Evolutionary conservation across 2,329 filamentous ascomycete genomes (phyloP), one percentile per base, ranked within the genome.

Genomic region (Coleophoma crateriformis): DNA sequence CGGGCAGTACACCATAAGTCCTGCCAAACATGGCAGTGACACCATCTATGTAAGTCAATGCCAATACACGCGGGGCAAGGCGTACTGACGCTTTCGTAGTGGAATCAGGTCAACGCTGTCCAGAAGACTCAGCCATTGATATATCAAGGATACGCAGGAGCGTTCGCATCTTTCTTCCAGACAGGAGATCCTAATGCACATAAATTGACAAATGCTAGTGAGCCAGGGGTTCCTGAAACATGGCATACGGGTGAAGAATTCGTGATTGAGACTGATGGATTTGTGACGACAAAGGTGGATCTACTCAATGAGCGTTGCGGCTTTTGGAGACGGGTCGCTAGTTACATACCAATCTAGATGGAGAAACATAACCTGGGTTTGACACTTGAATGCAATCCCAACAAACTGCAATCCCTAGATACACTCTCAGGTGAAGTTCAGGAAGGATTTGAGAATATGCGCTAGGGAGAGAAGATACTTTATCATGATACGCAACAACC

Each of bases 141-240:
- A 6, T 85, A 84, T 52, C 53, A 75, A 15, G 80, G 77, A 11
- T 84, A 75, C 52, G 63, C 74, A 1, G 81, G 82, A 4, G 79
- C 80, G 0, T 75, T 84, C 58, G 79, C 77, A 0, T 79, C 75
- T 20, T 84, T 83, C 62, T 76, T 84, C 50, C 71, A 78, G 60
- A 80, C 76, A 0, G 78, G 78, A 0, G 72, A 82, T 60, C 78
- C 81, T 0, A 82, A 84, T 57, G 64, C 69, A 12, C 69, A 77
- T 50, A 83, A 82, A 51, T 53, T 82, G 34, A 81, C 78, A 0
- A 67, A 71, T 47, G 51, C 51, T 2, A 67, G 64, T 27, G 60
- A 71, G 43, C 62, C 64, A 14, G 73, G 67, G 1, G 72, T 82
- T 7, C 78, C 79, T 2, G 58, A 61, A 15, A 49, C 22, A 20